phyloP scores from a whole-genome alignment of 164 flowering plant genomes.

The Aristolochia contorta region DNA sequence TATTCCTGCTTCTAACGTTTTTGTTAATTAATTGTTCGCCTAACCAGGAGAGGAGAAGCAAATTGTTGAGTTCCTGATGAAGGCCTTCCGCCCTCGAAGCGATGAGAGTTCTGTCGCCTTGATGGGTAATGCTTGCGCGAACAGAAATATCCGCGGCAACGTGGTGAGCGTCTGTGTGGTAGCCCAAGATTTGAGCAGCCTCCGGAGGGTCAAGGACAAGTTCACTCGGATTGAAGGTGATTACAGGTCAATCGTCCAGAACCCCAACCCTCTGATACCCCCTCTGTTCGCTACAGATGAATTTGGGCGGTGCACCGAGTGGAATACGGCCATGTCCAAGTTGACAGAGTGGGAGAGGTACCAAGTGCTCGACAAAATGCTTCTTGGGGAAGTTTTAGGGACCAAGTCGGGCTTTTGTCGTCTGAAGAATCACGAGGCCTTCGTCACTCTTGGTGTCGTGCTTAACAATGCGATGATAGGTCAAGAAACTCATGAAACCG shows the following conservation, averaged over 20 bases:
- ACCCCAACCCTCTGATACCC: conserved; percentile 16
- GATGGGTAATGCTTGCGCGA: conserved; percentile 18
- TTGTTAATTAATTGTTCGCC: neutral
- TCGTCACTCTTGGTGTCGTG: conserved; percentile 11
- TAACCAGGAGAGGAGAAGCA: conserved; percentile 17
- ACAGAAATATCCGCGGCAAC: conserved; percentile 7
- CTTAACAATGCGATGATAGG: conserved; percentile 11
- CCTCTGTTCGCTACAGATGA: conserved; percentile 23
- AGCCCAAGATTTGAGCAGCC: conserved; percentile 18
- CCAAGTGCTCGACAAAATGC: conserved; percentile 17
- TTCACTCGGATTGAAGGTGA: conserved; percentile 15
- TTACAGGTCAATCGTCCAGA: conserved; percentile 15
- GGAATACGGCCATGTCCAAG: conserved; percentile 22
- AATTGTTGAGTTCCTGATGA: conserved; percentile 11
- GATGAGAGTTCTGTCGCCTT: conserved; percentile 5
- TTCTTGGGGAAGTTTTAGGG: conserved; percentile 19
- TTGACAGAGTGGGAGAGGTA: conserved; percentile 15
- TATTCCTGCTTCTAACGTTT: neutral
- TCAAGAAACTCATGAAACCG: conserved; percentile 12
- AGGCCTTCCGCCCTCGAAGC: conserved; percentile 5
- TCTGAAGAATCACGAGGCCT: conserved; percentile 9
- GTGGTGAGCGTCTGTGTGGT: conserved; percentile 16
- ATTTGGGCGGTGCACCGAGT: conserved; percentile 14
- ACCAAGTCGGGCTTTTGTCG: conserved; percentile 4
- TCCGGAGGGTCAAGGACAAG: conserved; percentile 11